Evolutionary conservation across 2,329 filamentous ascomycete genomes (phyloP).

Genomic region (Chaetomiaceae sp.): DNA sequence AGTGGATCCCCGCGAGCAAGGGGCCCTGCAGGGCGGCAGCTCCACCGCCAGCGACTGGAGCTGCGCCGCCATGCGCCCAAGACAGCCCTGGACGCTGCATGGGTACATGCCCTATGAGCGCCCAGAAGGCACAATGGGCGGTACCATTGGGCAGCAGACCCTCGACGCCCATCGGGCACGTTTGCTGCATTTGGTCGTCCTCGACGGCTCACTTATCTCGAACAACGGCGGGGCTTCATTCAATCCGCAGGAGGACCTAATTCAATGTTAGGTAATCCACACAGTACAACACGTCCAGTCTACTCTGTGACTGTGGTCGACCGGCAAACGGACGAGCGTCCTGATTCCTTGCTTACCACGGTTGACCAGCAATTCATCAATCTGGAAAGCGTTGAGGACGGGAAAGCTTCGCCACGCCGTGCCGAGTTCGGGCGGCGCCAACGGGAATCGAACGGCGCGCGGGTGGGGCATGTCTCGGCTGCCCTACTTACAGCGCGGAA

Average conservation of each 20-base stretch:
- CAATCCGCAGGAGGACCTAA: too few relatives aligned
- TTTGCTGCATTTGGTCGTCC: constrained; percentile 11
- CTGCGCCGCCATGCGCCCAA: constrained; percentile 42
- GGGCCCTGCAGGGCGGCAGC: constrained; percentile 10
- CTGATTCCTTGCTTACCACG: not conserved
- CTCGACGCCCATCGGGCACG: constrained; percentile 13
- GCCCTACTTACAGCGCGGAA: not conserved
- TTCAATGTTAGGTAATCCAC: too few relatives aligned
- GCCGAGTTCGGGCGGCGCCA: constrained; percentile 11
- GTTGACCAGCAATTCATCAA: not conserved
- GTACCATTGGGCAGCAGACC: constrained; percentile 32
- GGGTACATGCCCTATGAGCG: constrained; percentile 36
- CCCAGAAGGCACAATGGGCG: constrained; percentile 26
- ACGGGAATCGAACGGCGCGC: constrained; percentile 14
- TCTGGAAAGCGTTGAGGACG: constrained; percentile 7
- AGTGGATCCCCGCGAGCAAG: constrained; percentile 8
- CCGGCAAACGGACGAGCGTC: not conserved
- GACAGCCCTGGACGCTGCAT: constrained; percentile 35
- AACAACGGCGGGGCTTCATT: too few relatives aligned
- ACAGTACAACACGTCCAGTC: too few relatives aligned
- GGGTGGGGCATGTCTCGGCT: constrained; percentile 16
- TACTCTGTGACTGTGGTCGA: not conserved
- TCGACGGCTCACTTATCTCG: too few relatives aligned
- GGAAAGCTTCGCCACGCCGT: constrained; percentile 11
- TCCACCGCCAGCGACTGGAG: constrained; percentile 22